Base-by-base conservation (phyloP, 2,329 filamentous ascomycete genomes). In the Escovopsis sp. region DNA sequence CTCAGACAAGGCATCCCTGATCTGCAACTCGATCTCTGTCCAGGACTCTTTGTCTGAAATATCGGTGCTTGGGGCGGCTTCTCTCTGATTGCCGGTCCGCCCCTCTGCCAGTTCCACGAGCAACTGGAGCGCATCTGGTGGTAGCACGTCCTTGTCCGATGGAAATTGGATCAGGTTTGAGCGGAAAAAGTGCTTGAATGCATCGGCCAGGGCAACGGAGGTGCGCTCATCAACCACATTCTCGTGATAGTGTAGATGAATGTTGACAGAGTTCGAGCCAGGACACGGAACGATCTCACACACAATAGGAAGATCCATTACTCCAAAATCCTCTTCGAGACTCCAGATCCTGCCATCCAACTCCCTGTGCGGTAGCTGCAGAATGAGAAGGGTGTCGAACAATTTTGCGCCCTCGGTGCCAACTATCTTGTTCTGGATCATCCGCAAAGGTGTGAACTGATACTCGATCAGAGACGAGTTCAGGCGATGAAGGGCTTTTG, bases 361-460 rank as follows among this genome's bases (percentile, higher is more conserved):
- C 3, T 72, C 65, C 30, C 75, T 71, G 6, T 66, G 53, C 0
- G 73, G 67, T 36, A 80, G 78, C 54, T 95, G 88, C 10, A 94
- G 65, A 39, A 95, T 73, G 12, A 95, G 65, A 28, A 94, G 62
- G 1, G 82, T 84, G 55, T 94, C 85, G 56, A 94, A 94, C 0
- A 94, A 63, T 11, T 68, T 68, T 15, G 61, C 60, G 2, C 70
- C 68, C 1, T 52, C 49, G 3, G 44, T 69, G 56, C 44, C 59
- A 45, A 48, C 62, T 52, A 53, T 65, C 49, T 50, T 67, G 11
- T 32, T 32, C 51, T 89, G 85, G 12, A 94, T 77, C 1, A 70
- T 72, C 23, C 87, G 74, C 26, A 94, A 61, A 1, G 85, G 75
- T 1, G 81, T 84, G 40, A 93, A 74, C 48, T 94, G 86, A 51